Evolutionary conservation across 2,329 filamentous ascomycete species (phyloP), one percentile per base, ranked within the genome.

Genomic region (Fusarium tricinctum): DNA sequence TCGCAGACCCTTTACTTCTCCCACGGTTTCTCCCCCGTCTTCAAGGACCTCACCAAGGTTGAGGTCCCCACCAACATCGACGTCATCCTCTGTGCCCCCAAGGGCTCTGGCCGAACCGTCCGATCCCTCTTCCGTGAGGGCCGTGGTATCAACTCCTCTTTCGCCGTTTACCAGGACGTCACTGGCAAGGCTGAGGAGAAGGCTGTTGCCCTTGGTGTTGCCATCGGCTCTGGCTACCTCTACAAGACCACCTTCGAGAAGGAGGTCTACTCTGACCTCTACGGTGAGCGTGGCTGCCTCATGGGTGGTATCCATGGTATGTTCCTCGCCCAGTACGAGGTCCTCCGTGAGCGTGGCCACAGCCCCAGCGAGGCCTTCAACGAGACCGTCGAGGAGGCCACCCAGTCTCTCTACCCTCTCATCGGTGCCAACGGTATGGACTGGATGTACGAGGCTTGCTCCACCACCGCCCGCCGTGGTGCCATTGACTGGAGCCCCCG

Each of bases 161-260:
- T 98, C 78, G 96, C 96, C 82, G 94, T 99, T 84, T 98, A 83
- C 92, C 96, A 99, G 86, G 96, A 99, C 81, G 94, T 98, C 72
- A 97, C 94, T 70, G 96, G 96, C 83, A 92, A 97, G 85, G 96
- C 96, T 79, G 90, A 98, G 88, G 96, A 99, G 90, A 97, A 95
- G 89, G 96, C 96, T 77, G 85, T 97, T 77, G 96, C 96, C 75
- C 90, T 99, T 77, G 96, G 96, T 86, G 95, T 98, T 71, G 96
- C 95, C 80, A 92, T 99, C 80, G 96, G 95, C 82, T 94, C 91
- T 78, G 96, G 96, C 79, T 99, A 99, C 89, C 92, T 99, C 76
- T 99, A 99, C 90, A 92, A 98, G 92, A 99, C 96, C 80, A 99
- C 96, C 81, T 99, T 99, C 80, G 92, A 99, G 90, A 99, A 99